Evolutionary conservation across 805 yeast genomes (phyloP), one percentile per base, ranked within the genome.

Genomic region (Ogataea nitratoaversa): DNA sequence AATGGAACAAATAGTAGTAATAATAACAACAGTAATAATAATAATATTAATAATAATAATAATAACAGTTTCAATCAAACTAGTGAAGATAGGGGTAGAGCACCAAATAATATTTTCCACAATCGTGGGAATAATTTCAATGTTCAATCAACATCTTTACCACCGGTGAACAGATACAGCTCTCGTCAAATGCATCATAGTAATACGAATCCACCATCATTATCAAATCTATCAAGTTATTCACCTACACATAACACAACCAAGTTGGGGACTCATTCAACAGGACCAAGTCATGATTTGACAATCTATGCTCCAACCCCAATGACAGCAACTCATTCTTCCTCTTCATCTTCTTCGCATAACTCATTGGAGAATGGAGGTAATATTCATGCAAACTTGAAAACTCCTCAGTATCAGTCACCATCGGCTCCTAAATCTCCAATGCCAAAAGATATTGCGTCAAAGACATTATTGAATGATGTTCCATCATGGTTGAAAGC

Each of bases 401-500:
- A 42, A 28, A 28, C 43, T 8, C 19, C 42, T 11, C 20, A 8
- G 22, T 23, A 33, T 9, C 44, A 37, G 7, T 39, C 24, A 30
- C 50, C 46, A 17, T 34, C 35, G 22, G 46, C 38, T 16, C 52
- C 51, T 19, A 71, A 68, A 43, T 62, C 73, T 2, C 72, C 74
- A 34, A 71, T 74, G 42, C 70, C 78, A 5, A 67, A 67, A 35
- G 78, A 73, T 43, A 66, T 78, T 46, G 71, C 79, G 3, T 75
- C 70, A 35, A 67, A 66, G 32, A 76, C 75, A 44, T 63, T 79
- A 45, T 68, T 93, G 53, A 66, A 69, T 44, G 91, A 93, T 58
- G 79, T 93, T 36, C 95, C 97, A 2, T 82, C 84, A 8, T 93
- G 99, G 99, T 71, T 93, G 61, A 83, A 95, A 61, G 73, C 89